Evolutionary conservation across 345 rosid species (phyloP).

Genomic region (Melaleuca quinquenervia): DNA sequence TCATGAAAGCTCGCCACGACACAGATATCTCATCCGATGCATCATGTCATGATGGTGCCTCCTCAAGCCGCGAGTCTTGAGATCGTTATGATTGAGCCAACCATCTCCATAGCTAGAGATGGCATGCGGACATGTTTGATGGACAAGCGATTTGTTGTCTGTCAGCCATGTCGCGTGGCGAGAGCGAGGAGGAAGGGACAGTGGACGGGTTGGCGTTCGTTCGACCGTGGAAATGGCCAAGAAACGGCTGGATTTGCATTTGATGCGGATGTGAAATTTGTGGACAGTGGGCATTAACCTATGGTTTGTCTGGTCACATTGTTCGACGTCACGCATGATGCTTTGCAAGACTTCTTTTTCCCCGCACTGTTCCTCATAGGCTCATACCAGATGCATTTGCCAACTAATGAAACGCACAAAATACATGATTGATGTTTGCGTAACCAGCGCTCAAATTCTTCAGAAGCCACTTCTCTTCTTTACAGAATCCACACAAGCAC

Average conservation of each 20-base stretch:
- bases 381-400: background rate
- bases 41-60: background rate
- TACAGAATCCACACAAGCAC: background rate
- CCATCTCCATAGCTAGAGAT: background rate
- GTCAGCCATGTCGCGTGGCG: background rate
- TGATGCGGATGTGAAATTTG: background rate
- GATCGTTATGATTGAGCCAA: background rate
- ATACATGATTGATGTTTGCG: background rate
- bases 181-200: background rate
- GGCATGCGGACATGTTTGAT: background rate
- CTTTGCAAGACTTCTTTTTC: background rate
- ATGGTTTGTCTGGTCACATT: background rate
- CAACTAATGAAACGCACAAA: background rate
- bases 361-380: background rate
- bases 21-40: background rate
- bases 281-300: background rate
- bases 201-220: background rate
- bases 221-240: background rate
- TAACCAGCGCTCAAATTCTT: background rate
- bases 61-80: background rate
- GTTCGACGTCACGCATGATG: background rate
- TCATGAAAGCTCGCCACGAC: background rate
- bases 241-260: background rate
- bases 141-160: background rate
- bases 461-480: background rate